These are phyloP conservation scores for Arthrobotrys musiformis DNA, from an alignment of 2,329 filamentous ascomycete genomes.

Conservation along the genomic window DNA sequence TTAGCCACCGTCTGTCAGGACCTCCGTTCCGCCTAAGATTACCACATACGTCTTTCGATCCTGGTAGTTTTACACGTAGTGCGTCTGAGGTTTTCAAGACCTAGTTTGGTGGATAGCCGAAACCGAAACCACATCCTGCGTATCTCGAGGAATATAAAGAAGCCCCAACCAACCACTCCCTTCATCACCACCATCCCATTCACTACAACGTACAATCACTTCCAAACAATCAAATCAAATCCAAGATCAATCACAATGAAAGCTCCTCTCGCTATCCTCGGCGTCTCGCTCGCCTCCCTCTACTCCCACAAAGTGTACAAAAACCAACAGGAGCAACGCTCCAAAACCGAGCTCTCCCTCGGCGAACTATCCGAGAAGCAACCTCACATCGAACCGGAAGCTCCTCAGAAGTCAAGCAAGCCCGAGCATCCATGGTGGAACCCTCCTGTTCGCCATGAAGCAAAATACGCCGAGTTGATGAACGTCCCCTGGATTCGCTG, in stretches of 20 bases:
- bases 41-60: neutral
- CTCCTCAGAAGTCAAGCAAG: constrained; percentile 3
- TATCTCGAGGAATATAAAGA: constrained; percentile 1
- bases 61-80: constrained; percentile 30
- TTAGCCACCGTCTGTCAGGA: constrained; percentile 19
- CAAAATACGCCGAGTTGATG: constrained; percentile 54
- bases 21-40: constrained; percentile 20
- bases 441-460: constrained; percentile 46
- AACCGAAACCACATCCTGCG: neutral
- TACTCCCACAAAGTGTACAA: constrained; percentile 54
- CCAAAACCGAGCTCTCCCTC: constrained; percentile 34
- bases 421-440: constrained; percentile 50
- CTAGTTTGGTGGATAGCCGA: constrained; percentile 22
- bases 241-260: constrained; percentile 33
- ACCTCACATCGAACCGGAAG: constrained; percentile 20
- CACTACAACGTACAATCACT: neutral
- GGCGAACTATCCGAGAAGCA: constrained; percentile 36
- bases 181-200: neutral
- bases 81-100: too few relatives aligned
- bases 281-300: constrained; percentile 50
- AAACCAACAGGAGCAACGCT: constrained; percentile 47
- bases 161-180: neutral
- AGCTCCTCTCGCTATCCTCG: constrained; percentile 41
- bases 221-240: neutral
- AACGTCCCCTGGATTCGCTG: constrained; percentile 49